Base-by-base conservation (phyloP, 2,329 filamentous ascomycete genomes). In the Fusarium sp. region DNA sequence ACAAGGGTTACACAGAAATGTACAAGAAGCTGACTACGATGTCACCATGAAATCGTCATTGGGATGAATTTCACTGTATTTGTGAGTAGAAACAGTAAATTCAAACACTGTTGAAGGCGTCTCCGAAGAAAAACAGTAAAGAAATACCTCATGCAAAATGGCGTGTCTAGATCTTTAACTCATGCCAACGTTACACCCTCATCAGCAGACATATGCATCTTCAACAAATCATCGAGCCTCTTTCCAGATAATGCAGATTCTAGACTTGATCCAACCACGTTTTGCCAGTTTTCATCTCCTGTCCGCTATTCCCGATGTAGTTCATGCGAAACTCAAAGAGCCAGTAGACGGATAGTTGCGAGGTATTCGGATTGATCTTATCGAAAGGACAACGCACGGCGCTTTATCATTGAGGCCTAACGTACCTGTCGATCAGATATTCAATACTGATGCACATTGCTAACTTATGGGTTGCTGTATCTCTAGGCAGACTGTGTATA, bases 1-100 rank as follows among this genome's bases (percentile, higher is more conserved):
- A 52, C 30, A 30, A 46, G 40, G 41, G 48, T 65, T 45, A 65
- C 49, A 58, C 54, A 55, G 46, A 34, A 54, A 40, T 40, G 34
- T n/a, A 37, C 18, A 34, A 61, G 20, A 42, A 34, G 37, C 48
- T 25, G 44, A 44, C 46, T 57, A 48, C 61, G 25, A 65, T 66
- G 66, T 57, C 65, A 69, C 61, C 34, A 11, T 9, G 5, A 37
- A 49, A 13, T 61, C 55, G 62, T 70, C 57, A 70, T 59, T 51
- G 25, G 44, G 22, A 41, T 37, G 6, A n/a, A 37, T 37, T 37
- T n/a, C 34, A 37, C 10, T n/a, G 6, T n/a, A 37, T 12, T n/a
- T n/a, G 18, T 12, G 34, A 37, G 34, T 37, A 37, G 18, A 4
- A 37, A 37, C 18, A 37, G 9, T n/a, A 18, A 7, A n/a, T n/a